These are phyloP conservation scores for Triangularia verruculosa DNA, from an alignment of 2,329 filamentous ascomycete genomes.

Conservation along the genomic window DNA sequence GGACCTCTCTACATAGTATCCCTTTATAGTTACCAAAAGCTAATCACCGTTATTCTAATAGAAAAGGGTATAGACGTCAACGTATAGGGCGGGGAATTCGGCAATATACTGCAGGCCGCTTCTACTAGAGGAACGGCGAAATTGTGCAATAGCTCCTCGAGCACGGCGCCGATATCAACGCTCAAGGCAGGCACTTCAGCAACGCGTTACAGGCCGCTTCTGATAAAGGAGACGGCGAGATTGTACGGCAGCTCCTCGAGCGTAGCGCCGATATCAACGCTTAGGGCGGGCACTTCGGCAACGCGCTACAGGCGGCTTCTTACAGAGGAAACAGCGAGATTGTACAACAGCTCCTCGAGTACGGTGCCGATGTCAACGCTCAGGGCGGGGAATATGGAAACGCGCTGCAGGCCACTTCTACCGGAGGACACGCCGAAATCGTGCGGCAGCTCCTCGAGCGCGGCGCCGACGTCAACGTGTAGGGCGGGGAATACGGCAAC, in stretches of 20 bases:
- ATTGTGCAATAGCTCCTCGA: not conserved
- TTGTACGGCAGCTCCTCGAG: not conserved
- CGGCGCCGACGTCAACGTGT: conserved; percentile 5
- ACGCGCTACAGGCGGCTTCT: not conserved
- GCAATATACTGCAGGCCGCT: not conserved
- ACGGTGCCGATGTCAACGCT: conserved; percentile 7
- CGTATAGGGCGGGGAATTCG: not conserved
- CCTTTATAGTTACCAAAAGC: no score
- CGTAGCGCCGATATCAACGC: conserved; percentile 6
- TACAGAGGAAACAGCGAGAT: not conserved
- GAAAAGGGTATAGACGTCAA: no score
- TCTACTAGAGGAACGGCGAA: not conserved
- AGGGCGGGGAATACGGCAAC: conserved; percentile 4
- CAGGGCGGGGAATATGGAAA: conserved; percentile 1
- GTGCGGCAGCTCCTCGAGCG: not conserved
- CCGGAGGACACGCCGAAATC: not conserved
- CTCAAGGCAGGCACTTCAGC: not conserved
- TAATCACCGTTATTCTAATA: no score
- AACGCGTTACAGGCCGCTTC: not conserved
- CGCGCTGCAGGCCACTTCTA: not conserved
- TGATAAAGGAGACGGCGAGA: not conserved
- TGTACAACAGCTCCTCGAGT: not conserved
- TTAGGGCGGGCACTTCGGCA: conserved; percentile 3
- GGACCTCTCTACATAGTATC: no score
- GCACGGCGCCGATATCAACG: conserved; percentile 6